Evolutionary conservation across 2,329 filamentous ascomycete species (phyloP).

Genomic region (Fonsecaea monophora): DNA sequence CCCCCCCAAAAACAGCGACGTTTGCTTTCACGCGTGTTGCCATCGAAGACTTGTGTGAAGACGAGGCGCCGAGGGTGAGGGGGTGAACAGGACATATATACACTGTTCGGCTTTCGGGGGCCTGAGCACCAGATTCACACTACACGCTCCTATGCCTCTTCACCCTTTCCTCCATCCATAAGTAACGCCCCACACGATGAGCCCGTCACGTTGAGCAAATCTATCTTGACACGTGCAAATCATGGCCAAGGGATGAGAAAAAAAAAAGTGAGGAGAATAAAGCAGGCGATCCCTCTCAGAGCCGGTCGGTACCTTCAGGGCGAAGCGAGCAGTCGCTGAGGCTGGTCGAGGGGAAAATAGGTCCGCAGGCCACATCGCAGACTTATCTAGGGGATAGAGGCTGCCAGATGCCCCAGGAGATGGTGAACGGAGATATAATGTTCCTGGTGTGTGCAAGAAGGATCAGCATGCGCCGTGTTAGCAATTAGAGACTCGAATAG

Average conservation of each 20-base stretch:
- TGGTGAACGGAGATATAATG: slow-evolving; percentile 19
- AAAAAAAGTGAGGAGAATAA: too few relatives aligned
- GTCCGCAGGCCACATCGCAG: background rate
- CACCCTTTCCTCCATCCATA: background rate
- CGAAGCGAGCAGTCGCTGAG: background rate
- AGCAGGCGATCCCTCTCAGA: too few relatives aligned
- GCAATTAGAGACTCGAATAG: background rate
- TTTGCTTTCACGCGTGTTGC: too few relatives aligned
- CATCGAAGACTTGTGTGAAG: too few relatives aligned
- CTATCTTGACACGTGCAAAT: background rate
- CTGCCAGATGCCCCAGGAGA: slow-evolving; percentile 28
- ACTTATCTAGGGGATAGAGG: slow-evolving; percentile 4
- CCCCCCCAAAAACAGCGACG: background rate
- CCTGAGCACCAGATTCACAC: too few relatives aligned
- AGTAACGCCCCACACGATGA: background rate
- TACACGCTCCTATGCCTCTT: background rate
- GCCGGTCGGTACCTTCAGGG: background rate
- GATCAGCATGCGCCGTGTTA: background rate
- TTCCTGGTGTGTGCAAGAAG: background rate
- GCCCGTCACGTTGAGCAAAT: background rate
- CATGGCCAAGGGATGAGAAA: background rate
- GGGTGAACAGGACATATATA: too few relatives aligned
- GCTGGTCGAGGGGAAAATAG: background rate
- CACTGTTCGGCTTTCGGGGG: too few relatives aligned
- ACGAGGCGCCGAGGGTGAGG: too few relatives aligned